These are phyloP conservation scores for Chlamydomonas schloesseri DNA, from an alignment of 139 green algal genomes.

Conservation along the genomic window DNA sequence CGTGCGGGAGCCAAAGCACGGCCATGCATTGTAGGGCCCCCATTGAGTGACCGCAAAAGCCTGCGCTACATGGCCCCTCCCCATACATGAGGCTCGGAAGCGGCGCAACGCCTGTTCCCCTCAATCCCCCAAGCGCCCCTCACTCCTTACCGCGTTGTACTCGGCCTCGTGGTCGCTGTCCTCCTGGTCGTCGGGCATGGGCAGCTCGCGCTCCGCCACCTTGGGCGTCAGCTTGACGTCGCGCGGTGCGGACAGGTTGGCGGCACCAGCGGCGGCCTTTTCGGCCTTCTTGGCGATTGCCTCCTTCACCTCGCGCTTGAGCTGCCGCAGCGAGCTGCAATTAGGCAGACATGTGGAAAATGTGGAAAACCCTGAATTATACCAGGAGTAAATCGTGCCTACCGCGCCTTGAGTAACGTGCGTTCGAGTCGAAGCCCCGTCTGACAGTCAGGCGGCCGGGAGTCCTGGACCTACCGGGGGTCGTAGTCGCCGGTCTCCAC, in stretches of 20 bases:
- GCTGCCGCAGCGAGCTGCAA: conserved; percentile 24
- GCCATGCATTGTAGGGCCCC: no score
- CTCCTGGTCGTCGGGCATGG: conserved; percentile 12
- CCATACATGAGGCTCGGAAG: no score
- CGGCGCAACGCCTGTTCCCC: no score
- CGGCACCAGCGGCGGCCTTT: background rate
- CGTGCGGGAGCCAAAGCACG: no score
- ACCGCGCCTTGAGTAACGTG: no score
- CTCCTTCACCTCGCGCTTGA: conserved; percentile 24
- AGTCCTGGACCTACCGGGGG: background rate
- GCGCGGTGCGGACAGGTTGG: background rate
- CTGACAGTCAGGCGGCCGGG: no score
- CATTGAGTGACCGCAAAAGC: no score
- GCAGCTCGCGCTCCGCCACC: conserved; percentile 19
- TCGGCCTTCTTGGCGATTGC: conserved; percentile 14
- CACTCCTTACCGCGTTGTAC: conserved; percentile 18
- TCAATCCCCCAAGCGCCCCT: no score
- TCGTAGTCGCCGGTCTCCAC: background rate
- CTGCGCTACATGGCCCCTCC: no score
- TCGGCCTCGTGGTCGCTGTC: conserved; percentile 29
- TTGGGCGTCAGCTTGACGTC: conserved; percentile 38
- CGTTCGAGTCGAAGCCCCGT: no score
- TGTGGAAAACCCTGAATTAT: no score
- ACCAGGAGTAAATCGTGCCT: no score
- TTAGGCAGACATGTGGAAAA: background rate